Conservation (phyloP, 805 yeast genomes). For the Nakazawaea molendinolei region DNA sequence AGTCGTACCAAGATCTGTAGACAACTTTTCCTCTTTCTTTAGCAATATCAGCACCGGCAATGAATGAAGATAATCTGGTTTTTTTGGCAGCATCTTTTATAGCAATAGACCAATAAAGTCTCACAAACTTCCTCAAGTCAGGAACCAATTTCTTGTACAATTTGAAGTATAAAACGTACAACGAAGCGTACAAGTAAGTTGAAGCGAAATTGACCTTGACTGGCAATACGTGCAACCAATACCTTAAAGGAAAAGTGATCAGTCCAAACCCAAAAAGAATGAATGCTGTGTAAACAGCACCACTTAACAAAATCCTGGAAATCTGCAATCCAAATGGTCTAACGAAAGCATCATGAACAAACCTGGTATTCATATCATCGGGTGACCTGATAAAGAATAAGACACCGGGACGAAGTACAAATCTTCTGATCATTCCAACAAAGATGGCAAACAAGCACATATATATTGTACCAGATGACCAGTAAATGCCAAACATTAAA, state of each 20-base stretch:
- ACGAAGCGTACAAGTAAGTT: slow-evolving; percentile 1
- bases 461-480: slow-evolving; percentile 76
- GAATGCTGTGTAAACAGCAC: slow-evolving; percentile 64
- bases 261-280: slow-evolving; percentile 71
- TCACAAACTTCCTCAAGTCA: slow-evolving; percentile 23
- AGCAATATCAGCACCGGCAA: slow-evolving; percentile 54
- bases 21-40: slow-evolving; percentile 65
- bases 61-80: slow-evolving; percentile 76
- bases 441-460: slow-evolving; percentile 84
- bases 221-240: slow-evolving; percentile 28
- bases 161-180: slow-evolving; percentile 23
- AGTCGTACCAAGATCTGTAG: slow-evolving; percentile 44
- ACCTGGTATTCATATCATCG: slow-evolving; percentile 84
- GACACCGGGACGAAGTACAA: slow-evolving; percentile 80
- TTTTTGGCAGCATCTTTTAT: slow-evolving; percentile 48
- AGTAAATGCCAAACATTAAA: slow-evolving; percentile 29
- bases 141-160: slow-evolving; percentile 8
- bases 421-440: slow-evolving; percentile 73
- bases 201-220: slow-evolving; percentile 5
- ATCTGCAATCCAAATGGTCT: slow-evolving; percentile 69
- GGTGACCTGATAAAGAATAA: slow-evolving; percentile 89
- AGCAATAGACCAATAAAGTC: slow-evolving; percentile 54
- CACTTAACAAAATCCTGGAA: slow-evolving; percentile 66
- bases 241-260: slow-evolving; percentile 44
- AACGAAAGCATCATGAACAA: slow-evolving; percentile 80